Evolutionary conservation across 768 basidiomycete species (phyloP), one percentile per base, ranked within the genome.

Genomic region (Cystobasidium onofrii): DNA sequence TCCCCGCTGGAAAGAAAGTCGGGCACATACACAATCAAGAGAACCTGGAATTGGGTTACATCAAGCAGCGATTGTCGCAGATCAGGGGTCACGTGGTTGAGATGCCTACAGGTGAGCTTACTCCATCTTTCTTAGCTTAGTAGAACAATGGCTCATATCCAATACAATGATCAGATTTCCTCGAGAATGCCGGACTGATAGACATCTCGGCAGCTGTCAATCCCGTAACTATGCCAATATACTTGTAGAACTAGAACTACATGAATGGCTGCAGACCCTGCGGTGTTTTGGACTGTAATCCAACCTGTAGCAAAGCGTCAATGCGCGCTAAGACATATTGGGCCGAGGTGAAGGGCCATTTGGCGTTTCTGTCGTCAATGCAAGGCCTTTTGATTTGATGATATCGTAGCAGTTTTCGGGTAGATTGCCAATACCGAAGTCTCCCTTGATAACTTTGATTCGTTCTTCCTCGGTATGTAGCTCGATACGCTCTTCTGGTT

Each of bases 11-110:
- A 18, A 13, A 31, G 41, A 33, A 44, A 12, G 18, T 72, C 12
- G 23, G 34, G n/a, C 74, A 62, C 55, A 43, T 72, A 12, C 54
- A 46, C 73, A 64, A 75, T 77, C 60, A 20, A 6, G 10, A 65
- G 50, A 65, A 75, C 36, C 64, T 76, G 74, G 62, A 71, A 4
- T 69, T 78, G 27, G 17, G 43, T 6, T 46, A 75, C 64, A 74
- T 79, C 72, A 76, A 77, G 72, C 27, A 50, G 44, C 64, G 71
- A 52, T 73, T 79, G 29, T 67, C 62, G 25, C 44, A 71, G 17
- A 67, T 79, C 25, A 39, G 44, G 1, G 78, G 78, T 7, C 74
- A 71, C 67, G 64, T 79, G 55, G 78, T 78, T 23, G 18, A 75
- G 0, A 74, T 75, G 72, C 78, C 78, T 64, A 64, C 63, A 64